Base-by-base conservation (phyloP, 139 green algal genomes). In the Micromonas commoda region DNA sequence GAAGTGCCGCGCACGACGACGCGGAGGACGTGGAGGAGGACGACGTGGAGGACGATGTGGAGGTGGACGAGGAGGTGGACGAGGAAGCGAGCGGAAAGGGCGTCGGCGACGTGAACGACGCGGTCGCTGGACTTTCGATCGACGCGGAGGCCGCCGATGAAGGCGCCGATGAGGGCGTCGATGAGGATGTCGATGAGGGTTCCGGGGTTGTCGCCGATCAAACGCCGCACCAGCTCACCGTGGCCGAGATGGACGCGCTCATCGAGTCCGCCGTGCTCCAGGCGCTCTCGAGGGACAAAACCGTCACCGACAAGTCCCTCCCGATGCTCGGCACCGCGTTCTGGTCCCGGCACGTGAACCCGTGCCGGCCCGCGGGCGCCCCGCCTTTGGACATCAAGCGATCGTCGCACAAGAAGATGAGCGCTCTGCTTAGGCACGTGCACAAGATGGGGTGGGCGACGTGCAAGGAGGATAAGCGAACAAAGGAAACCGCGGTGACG, bases 391-490 rank as follows among this genome's bases (percentile, higher is more conserved):
- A 69, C 61, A 19, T 69, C 61, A 69, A 69, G 61, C 9, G 5
- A 20, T 69, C 61, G 61, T 19, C 61, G 26, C 28, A 37, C 61
- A 69, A 69, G 16, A 69, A 69, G 61, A 9, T 69, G 26, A 57
- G 45, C 45, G 16, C 9, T 9, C 45, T 57, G 9, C 16, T 57
- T 9, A 57, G 16, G 45, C 9, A 23, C 45, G 16, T 23, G 45
- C 24, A 13, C 9, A 69, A 69, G 16, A 13, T 69, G 9, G 61
- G n/a, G 61, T 69, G 26, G 61, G 9, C 16, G 9, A 31, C 28
- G 61, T 5, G 9, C 16, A 69, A 69, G 61, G 28, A 69, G 61
- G 28, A 69, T 6, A 33, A 37, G 61, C 61, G 16, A 13, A 69
- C n/a, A 20, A 69, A 69, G 61, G 61, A 69, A 20, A 33, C 16